phyloP scores from a whole-genome alignment of 257 asterid genomes.

The Verbascum thapsus region DNA sequence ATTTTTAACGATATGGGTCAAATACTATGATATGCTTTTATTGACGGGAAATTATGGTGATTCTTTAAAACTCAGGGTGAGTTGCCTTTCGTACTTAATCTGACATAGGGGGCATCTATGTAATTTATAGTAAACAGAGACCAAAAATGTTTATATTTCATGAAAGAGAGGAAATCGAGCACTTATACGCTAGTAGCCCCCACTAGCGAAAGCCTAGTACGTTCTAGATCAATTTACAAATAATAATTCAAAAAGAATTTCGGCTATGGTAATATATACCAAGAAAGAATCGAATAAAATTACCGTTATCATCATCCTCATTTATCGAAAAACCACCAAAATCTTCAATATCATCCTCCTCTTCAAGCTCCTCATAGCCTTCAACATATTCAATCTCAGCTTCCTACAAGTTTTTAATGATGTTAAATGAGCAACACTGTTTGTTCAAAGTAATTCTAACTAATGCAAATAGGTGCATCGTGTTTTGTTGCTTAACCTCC shows the following conservation, averaged over 20 bases:
- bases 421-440: conserved; percentile 25
- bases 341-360: conserved; percentile 92
- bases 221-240: too few species aligned
- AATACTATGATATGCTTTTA: too few species aligned
- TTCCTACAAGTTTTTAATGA: conserved; percentile 52
- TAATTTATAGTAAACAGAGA: neutral
- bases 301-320: conserved; percentile 53
- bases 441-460: conserved; percentile 1
- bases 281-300: neutral
- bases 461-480: neutral
- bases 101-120: too few species aligned
- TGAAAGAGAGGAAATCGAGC: neutral
- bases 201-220: conserved; percentile 9
- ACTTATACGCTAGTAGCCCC: conserved; percentile 9
- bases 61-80: too few species aligned
- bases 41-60: too few species aligned
- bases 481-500: conserved; percentile 40
- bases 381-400: conserved; percentile 74
- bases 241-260: neutral
- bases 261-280: neutral
- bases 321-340: conserved; percentile 46
- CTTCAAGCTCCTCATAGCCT: conserved; percentile 90
- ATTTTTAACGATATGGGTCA: too few species aligned
- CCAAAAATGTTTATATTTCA: neutral
- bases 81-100: too few species aligned